Base-by-base conservation (phyloP, 2,329 filamentous ascomycete species). In the Fusarium paranaense region DNA sequence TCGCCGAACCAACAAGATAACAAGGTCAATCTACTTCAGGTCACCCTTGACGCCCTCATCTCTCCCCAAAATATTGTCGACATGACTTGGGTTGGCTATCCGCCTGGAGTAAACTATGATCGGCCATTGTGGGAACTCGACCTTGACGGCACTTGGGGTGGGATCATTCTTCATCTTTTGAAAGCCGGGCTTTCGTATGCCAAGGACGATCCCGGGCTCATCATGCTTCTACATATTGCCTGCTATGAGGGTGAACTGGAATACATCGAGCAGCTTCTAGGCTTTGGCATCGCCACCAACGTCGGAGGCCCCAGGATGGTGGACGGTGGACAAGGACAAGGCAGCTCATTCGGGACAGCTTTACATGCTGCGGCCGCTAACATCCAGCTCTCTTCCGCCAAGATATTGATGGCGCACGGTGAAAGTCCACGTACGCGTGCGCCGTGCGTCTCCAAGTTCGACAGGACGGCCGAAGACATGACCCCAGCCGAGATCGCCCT, bases 151-250 rank as follows among this genome's bases (percentile, higher is more conserved):
- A 66, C 70, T 1, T 72, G 70, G 70, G 70, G 61, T 1, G 32
- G n/a, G 0, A 70, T 73, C 6, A 42, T 72, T 1, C 10, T 59
- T 6, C 13, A 30, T 27, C 37, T 73, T 0, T 2, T 73, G 0
- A 10, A n/a, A 0, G 0, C 54, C 6, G 66, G 61, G 0, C 32
- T 72, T 3, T 9, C 7, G 0, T 61, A 30, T 20, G 6, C 13
- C 0, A 73, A 67, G 8, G 18, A 50, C 0, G 70, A 72, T 4
- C 10, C 37, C 0, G 70, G 61, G 0, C 14, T 72, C 1, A 32
- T 72, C 0, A 73, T 73, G 66, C 18, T 73, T 2, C 50, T 73
- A 6, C 70, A 73, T 2, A 70, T 72, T 4, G 18, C 32, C 0
- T 72, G 70, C 2, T 40, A 6, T 32, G n/a, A 33, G 13, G 70